Base-by-base conservation (phyloP, 2,329 filamentous ascomycete genomes). In the Teratosphaeria gauchensis region DNA sequence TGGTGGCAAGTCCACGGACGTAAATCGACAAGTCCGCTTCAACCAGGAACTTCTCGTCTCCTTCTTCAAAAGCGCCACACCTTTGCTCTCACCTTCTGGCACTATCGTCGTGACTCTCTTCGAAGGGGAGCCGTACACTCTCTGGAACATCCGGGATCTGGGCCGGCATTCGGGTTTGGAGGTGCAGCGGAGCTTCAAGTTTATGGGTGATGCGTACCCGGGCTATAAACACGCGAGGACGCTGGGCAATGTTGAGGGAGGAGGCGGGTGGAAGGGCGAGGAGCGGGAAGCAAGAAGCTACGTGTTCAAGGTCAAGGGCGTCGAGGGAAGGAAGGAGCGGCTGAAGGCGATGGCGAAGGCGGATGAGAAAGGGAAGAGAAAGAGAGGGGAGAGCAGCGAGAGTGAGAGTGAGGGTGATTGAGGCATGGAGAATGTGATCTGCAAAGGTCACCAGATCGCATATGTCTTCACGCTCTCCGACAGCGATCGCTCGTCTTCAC, bases 141-240 rank as follows among this genome's bases (percentile, higher is more conserved):
- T 96, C 0, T 99, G 94, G 94, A 96, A 97, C 75, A 82, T 97
- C 30, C 83, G 86, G 38, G 92, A 96, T 76, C 78, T 99, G 31
- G 94, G 84, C 1, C 82, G 92, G 6, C 90, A 96, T 72, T 80
- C 80, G 4, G 89, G 88, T 4, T 75, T 92, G 55, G 81, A 83
- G 67, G 86, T 91, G 38, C 79, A 85, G 65, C 77, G 82, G 67
- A 90, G 86, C 71, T 92, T 88, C 70, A 76, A 75, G 59, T 94
- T 94, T 69, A 79, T 83, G 62, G 79, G 83, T 4, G 75, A 68
- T 16, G 82, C 80, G 28, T 94, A 92, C 71, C 87, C 86, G 0
- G 86, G 86, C 0, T 94, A 94, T 71, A 78, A 73, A 61, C 88
- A 92, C 74, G 85, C 87, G 16, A 72, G 89, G 60, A 92, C 89